A percentile compares a stretch with the other conserved stretches of the same genome.
Evolutionary conservation across 441 rosid species (phyloP).

Genomic region (Populus tomentosa): DNA sequence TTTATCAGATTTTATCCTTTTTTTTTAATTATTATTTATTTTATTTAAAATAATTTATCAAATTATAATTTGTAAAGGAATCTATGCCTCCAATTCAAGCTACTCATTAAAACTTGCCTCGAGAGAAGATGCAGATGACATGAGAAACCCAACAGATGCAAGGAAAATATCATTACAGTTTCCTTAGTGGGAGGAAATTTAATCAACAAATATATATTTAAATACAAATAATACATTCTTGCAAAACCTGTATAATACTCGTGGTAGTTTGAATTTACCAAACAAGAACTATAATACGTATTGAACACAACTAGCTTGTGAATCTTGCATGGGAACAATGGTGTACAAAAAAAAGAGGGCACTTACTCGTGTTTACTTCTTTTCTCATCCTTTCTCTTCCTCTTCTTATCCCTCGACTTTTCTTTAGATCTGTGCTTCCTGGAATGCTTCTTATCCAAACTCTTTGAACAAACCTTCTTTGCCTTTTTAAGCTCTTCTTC

Average conservation of each 20-base stretch:
- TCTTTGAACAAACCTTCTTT: constrained; percentile 22
- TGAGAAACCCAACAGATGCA: neutral
- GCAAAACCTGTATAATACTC: neutral
- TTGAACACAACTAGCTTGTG: neutral
- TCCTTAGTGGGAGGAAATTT: neutral
- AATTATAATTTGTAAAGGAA: no score
- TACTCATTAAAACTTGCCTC: neutral
- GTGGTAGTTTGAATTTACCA: neutral
- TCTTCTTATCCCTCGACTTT: constrained; percentile 13
- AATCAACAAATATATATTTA: neutral
- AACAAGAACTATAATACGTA: neutral
- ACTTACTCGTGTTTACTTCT: constrained; percentile 24
- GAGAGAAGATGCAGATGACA: neutral
- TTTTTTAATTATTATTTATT: no score
- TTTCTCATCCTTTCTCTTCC: constrained; percentile 18
- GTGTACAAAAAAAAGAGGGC: neutral
- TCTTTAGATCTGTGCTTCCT: constrained; percentile 50
- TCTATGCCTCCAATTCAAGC: no score
- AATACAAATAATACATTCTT: neutral
- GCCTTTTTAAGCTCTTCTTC: constrained; percentile 38
- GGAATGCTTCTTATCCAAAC: constrained; percentile 37
- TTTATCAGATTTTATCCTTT: no score
- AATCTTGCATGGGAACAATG: neutral
- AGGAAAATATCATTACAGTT: no score
- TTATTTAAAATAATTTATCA: no score